phyloP scores from a whole-genome alignment of 495 filamentous ascomycete genomes.

The Hapsidospora chrysogenum region DNA sequence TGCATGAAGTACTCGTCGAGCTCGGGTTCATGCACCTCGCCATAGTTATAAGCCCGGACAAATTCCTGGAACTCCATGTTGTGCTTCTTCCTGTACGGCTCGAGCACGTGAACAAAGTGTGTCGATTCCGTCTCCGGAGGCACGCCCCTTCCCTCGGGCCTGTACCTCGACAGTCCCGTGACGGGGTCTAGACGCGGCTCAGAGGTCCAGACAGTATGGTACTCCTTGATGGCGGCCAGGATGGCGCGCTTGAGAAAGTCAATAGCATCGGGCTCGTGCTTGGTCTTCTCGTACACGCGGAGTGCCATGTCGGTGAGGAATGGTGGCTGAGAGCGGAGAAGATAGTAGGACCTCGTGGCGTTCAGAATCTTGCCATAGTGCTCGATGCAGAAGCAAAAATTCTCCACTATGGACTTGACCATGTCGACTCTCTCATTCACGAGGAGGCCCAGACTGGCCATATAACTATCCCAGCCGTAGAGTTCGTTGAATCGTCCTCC shows the following conservation, averaged over 20 bases:
- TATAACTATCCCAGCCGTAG: slow-evolving; percentile 96
- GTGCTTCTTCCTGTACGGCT: slow-evolving; percentile 75
- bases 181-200: slow-evolving; percentile 61
- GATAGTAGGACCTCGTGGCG: slow-evolving; percentile 89
- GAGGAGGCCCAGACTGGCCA: slow-evolving; percentile 79
- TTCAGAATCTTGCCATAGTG: slow-evolving; percentile 98
- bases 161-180: slow-evolving; percentile 78
- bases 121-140: slow-evolving; percentile 85
- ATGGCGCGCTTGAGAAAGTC: slow-evolving; percentile 67
- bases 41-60: slow-evolving; percentile 68
- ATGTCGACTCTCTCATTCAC: slow-evolving; percentile 67
- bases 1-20: slow-evolving; percentile 92
- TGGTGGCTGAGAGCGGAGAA: slow-evolving; percentile 82
- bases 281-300: slow-evolving; percentile 74
- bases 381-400: slow-evolving; percentile 95
- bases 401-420: slow-evolving; percentile 80
- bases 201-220: slow-evolving; percentile 77
- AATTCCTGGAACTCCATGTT: slow-evolving; percentile 66
- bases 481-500: slow-evolving; percentile 95
- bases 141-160: slow-evolving; percentile 76
- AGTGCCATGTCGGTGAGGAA: slow-evolving; percentile 97
- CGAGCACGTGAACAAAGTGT: slow-evolving; percentile 75
- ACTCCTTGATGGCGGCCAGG: slow-evolving; percentile 92
- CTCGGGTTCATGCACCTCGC: slow-evolving; percentile 63
- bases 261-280: slow-evolving; percentile 52